These are phyloP conservation scores for Aspergillus eucalypticola DNA, from an alignment of 2,329 filamentous ascomycete genomes.

Conservation along the genomic window DNA sequence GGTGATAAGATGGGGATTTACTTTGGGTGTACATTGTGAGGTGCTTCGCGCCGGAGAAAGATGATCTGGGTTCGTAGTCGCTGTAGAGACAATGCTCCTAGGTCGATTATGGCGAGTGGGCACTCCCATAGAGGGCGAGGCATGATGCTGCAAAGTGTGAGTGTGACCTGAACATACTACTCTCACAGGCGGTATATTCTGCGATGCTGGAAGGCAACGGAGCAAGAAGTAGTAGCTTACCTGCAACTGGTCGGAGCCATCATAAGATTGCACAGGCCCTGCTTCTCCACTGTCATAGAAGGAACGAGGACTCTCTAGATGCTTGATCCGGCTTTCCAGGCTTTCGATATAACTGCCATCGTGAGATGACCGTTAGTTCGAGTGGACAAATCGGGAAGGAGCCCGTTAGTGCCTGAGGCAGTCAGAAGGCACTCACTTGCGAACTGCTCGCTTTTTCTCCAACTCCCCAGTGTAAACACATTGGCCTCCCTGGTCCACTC, in stretches of 20 bases:
- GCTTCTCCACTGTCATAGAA: background rate
- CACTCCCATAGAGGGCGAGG: background rate
- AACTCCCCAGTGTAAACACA: slow-evolving; percentile 33
- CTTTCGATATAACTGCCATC: slow-evolving; percentile 29
- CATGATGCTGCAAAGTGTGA: slow-evolving; percentile 3
- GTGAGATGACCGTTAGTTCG: background rate
- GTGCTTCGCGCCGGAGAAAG: slow-evolving; percentile 7
- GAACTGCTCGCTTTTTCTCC: slow-evolving; percentile 31
- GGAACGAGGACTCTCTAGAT: slow-evolving; percentile 22
- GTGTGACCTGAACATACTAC: background rate
- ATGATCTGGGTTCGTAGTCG: background rate
- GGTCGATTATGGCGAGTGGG: background rate
- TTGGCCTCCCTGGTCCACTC: slow-evolving; percentile 15
- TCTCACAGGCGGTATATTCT: background rate
- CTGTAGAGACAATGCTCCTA: background rate
- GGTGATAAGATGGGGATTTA: background rate
- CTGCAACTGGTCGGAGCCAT: slow-evolving; percentile 9
- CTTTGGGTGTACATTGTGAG: background rate
- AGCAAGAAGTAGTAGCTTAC: slow-evolving; percentile 9
- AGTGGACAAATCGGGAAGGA: background rate
- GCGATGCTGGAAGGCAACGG: background rate
- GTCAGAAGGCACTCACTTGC: slow-evolving; percentile 17
- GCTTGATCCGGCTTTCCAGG: slow-evolving; percentile 29
- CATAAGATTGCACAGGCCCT: background rate
- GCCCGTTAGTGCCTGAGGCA: background rate